A percentile compares a stretch with the other conserved stretches of the same genome.
Conservation (phyloP, 2,329 filamentous ascomycete genomes). For the Neopestalotiopsis sp. region DNA sequence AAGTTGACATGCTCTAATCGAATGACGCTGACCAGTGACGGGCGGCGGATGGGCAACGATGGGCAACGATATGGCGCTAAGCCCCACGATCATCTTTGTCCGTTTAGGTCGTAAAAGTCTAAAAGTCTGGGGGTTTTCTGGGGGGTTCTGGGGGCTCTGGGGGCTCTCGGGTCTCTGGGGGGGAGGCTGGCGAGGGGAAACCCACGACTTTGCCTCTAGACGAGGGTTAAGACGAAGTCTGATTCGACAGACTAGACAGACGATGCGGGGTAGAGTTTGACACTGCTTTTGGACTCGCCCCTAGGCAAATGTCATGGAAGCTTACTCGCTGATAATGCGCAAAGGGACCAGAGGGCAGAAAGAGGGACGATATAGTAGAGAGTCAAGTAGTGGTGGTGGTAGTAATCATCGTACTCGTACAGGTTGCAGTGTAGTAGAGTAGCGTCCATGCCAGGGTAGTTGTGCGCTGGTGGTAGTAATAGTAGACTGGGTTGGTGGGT, state of each 20-base stretch:
- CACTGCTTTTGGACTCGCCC: neutral
- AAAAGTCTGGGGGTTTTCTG: neutral
- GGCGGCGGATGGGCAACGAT: neutral
- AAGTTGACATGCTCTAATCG: conserved; percentile 16
- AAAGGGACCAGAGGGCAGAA: neutral
- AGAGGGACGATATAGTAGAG: too few species aligned
- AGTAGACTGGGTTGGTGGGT: too few species aligned
- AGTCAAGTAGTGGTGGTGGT: too few species aligned
- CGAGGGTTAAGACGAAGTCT: neutral
- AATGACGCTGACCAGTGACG: conserved; percentile 11
- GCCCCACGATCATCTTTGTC: neutral
- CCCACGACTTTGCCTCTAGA: neutral
- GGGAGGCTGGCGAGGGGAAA: too few species aligned
- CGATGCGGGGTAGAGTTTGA: conserved; percentile 9
- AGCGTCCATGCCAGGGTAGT: too few species aligned
- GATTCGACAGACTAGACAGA: neutral
- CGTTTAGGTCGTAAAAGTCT: too few species aligned
- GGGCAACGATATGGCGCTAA: neutral
- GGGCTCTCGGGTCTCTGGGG: too few species aligned
- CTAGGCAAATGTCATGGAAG: neutral
- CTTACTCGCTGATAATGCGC: neutral
- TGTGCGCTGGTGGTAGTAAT: too few species aligned
- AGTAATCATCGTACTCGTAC: too few species aligned
- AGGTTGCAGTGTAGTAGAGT: too few species aligned
- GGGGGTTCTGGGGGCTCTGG: too few species aligned